Evolutionary conservation across 305 asterid genomes (phyloP).

Genomic region (Fraxinus xanthoxyloides): DNA sequence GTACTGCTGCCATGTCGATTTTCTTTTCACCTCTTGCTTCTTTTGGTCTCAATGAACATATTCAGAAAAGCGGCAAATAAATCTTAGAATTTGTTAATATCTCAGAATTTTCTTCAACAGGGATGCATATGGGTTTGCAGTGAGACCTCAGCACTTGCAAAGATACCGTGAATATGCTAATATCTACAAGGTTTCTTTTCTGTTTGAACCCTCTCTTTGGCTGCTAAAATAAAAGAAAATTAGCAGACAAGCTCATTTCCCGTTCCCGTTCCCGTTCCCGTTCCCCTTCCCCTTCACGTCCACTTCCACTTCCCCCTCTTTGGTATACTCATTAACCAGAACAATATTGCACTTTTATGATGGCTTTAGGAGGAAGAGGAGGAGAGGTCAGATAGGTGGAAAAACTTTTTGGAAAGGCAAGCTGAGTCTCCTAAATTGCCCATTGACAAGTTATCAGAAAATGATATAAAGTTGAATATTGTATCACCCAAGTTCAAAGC

Average conservation of each 20-base stretch:
- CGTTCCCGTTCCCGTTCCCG: background rate
- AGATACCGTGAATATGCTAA: slow-evolving; percentile 85
- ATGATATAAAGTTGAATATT: slow-evolving; percentile 20
- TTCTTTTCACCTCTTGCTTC: slow-evolving; percentile 6
- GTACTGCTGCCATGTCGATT: background rate
- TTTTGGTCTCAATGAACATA: slow-evolving; percentile 4
- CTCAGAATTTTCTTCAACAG: slow-evolving; percentile 39
- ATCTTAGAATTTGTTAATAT: background rate
- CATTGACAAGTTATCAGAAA: slow-evolving; percentile 37
- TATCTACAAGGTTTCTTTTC: slow-evolving; percentile 71
- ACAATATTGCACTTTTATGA: background rate
- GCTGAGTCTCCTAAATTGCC: slow-evolving; percentile 45
- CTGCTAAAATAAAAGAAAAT: background rate
- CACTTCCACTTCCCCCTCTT: background rate
- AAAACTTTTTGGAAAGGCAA: slow-evolving; percentile 75
- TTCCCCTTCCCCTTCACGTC: background rate
- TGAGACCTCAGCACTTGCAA: slow-evolving; percentile 90
- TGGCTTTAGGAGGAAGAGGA: slow-evolving; percentile 90
- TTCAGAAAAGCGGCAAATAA: background rate
- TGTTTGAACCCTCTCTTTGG: slow-evolving; percentile 10
- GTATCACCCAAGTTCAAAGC: slow-evolving; percentile 33
- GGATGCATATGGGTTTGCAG: slow-evolving; percentile 95
- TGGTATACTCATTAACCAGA: background rate
- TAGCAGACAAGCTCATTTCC: background rate
- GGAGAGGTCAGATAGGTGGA: slow-evolving; percentile 97